Evolutionary conservation across 176 grass and related monocot species (phyloP), one percentile per base, ranked within the genome.

Genomic region (Tuctoria greenei): DNA sequence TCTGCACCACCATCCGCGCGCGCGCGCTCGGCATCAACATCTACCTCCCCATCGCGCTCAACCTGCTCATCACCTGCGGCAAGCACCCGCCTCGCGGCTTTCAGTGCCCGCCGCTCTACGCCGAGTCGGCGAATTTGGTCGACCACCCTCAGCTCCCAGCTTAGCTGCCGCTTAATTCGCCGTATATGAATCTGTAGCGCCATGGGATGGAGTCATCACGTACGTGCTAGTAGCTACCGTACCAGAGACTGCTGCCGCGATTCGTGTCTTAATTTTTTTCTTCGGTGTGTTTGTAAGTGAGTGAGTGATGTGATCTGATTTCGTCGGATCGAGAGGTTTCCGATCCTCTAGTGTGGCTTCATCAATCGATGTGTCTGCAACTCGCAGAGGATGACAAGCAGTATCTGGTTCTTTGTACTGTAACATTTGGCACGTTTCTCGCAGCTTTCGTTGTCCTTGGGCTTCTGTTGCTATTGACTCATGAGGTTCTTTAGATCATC

Each of bases 11-110:
- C 43, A 72, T 95, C 50, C 87, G 83, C n/a, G 43, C 57, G 6
- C 82, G 79, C 50, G 64, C 89, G 13, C 92, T 95, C 75, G 87
- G 72, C 79, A 84, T 95, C 81, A 78, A 73, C 80, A 68, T 95
- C 82, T 75, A 84, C 74, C 86, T 95, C 66, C 92, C 89, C 38
- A 39, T 95, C 52, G 88, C 88, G 60, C 84, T 95, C 71, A 78
- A 86, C 44, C 82, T 95, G 67, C 88, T 95, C 72, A 76, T 95
- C 72, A 81, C 76, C 38, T 95, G 89, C 72, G 89, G 83, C 23
- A 95, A 95, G 83, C 80, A 95, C 80, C 68, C 68, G 49, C 92
- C 92, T 3, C 50, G 56, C 6, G 88, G 80, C 1, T 95, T 91
- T 80, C 69, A 81, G 50, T 95, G 92, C 28, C 92, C 88, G 11